A percentile compares a stretch with the other conserved stretches of the same genome.
phyloP scores from a whole-genome alignment of 371 early-diverging fungal species.

The Nematocida sp. region DNA sequence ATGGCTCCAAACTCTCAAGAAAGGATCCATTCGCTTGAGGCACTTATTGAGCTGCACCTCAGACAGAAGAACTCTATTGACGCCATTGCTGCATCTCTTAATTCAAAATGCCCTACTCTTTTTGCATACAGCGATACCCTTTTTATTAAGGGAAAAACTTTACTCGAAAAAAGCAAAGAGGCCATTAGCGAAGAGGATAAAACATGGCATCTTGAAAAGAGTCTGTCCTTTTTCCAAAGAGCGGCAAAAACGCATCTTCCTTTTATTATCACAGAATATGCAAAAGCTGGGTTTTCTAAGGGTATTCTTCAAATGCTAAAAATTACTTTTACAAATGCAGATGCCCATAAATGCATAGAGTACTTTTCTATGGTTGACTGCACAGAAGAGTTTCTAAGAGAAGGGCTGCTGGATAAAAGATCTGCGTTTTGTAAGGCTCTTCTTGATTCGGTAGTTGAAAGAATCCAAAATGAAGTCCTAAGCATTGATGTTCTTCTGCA shows the following conservation, averaged over 20 bases:
- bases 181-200: conserved; percentile 24
- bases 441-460: conserved; percentile 35
- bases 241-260: conserved; percentile 15
- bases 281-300: conserved; percentile 16
- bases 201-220: conserved; percentile 41
- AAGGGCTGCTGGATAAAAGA: conserved; percentile 42
- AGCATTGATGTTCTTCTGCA: conserved; percentile 27
- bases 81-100: conserved; percentile 9
- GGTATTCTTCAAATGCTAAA: conserved; percentile 23
- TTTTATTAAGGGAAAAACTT: conserved; percentile 40
- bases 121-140: conserved; percentile 49
- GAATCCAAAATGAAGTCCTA: conserved; percentile 2
- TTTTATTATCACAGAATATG: conserved; percentile 31
- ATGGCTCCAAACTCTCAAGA: conserved; percentile 10
- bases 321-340: neutral
- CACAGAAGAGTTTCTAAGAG: conserved; percentile 51
- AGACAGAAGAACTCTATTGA: conserved; percentile 45
- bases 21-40: conserved; percentile 17
- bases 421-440: conserved; percentile 34
- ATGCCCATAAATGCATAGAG: neutral
- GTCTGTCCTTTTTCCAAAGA: conserved; percentile 44
- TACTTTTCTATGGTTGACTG: conserved; percentile 32
- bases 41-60: conserved; percentile 40
- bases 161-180: conserved; percentile 17
- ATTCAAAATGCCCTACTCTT: conserved; percentile 47